phyloP scores from a whole-genome alignment of 306 rosid species.

The Cicer bijugum region DNA sequence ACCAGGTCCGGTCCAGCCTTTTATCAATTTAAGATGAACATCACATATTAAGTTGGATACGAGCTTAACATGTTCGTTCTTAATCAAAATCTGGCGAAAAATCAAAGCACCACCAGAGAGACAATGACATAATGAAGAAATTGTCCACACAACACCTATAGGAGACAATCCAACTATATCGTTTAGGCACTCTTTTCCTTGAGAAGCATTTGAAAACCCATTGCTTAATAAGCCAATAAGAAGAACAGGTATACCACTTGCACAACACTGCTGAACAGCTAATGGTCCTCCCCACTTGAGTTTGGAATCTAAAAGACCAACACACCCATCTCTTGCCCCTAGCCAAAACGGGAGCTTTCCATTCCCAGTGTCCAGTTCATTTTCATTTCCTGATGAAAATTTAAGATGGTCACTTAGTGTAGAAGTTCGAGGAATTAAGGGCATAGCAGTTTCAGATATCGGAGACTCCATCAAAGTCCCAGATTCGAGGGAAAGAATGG shows the following conservation, averaged over 20 bases:
- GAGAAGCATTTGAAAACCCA: slow-evolving; percentile 51
- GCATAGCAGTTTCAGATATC: slow-evolving; percentile 74
- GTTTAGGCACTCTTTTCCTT: slow-evolving; percentile 52
- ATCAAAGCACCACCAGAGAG: slow-evolving; percentile 77
- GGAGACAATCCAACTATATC: slow-evolving; percentile 83
- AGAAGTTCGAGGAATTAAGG: slow-evolving; percentile 79
- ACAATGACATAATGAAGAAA: slow-evolving; percentile 77
- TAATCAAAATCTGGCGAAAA: slow-evolving; percentile 76
- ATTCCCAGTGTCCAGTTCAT: slow-evolving; percentile 49
- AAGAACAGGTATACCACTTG: slow-evolving; percentile 76
- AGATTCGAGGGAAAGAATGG: slow-evolving; percentile 80
- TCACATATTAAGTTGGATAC: slow-evolving; percentile 71
- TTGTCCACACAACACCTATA: slow-evolving; percentile 76
- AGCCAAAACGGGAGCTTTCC: slow-evolving; percentile 78
- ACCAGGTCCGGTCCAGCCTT: slow-evolving; percentile 85
- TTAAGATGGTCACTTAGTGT: slow-evolving; percentile 69
- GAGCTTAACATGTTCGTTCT: slow-evolving; percentile 71
- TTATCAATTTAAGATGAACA: slow-evolving; percentile 73
- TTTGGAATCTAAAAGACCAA: slow-evolving; percentile 82
- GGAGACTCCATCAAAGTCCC: slow-evolving; percentile 76
- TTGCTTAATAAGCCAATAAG: slow-evolving; percentile 69
- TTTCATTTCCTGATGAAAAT: slow-evolving; percentile 57
- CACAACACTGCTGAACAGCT: slow-evolving; percentile 89
- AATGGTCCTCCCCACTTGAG: slow-evolving; percentile 88
- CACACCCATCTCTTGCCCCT: slow-evolving; percentile 85